Percentiles rank a stretch among this genome's conserved stretches.
Conservation (phyloP, 108 stramenopile genomes). For the Poteriospumella lacustris region DNA sequence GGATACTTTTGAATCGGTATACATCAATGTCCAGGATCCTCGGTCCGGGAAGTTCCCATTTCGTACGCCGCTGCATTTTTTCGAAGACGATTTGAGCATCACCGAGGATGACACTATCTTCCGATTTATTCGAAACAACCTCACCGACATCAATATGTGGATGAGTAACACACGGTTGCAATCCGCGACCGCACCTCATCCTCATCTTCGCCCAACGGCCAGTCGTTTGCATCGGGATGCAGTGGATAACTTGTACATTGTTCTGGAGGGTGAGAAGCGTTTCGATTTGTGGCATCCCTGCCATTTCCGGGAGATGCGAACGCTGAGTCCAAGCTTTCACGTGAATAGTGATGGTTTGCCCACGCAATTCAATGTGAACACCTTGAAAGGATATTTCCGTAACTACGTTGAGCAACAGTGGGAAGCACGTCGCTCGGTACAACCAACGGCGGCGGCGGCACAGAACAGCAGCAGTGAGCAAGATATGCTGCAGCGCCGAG, state of each 20-base stretch:
- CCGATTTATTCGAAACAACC: too few relatives aligned
- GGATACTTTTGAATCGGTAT: too few relatives aligned
- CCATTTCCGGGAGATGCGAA: neutral
- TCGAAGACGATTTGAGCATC: too few relatives aligned
- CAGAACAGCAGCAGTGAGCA: too few relatives aligned
- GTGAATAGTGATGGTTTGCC: neutral
- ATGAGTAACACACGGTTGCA: too few relatives aligned
- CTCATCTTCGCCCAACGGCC: too few relatives aligned
- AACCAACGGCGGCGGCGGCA: neutral
- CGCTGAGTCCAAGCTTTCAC: neutral
- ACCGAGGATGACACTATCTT: too few relatives aligned
- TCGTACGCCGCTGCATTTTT: too few relatives aligned
- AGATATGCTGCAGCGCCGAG: too few relatives aligned
- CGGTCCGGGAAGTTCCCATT: too few relatives aligned
- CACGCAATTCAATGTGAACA: neutral
- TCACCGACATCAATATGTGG: neutral
- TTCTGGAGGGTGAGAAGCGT: neutral
- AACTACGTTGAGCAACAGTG: neutral
- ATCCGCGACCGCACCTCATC: too few relatives aligned
- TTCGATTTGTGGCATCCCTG: neutral
- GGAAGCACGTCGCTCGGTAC: neutral
- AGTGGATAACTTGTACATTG: neutral
- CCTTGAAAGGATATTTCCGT: neutral
- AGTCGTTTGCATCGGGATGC: neutral
- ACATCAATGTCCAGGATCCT: too few relatives aligned